Conservation (phyloP, 1,139 yeast genomes). For the Pichia sp. region DNA sequence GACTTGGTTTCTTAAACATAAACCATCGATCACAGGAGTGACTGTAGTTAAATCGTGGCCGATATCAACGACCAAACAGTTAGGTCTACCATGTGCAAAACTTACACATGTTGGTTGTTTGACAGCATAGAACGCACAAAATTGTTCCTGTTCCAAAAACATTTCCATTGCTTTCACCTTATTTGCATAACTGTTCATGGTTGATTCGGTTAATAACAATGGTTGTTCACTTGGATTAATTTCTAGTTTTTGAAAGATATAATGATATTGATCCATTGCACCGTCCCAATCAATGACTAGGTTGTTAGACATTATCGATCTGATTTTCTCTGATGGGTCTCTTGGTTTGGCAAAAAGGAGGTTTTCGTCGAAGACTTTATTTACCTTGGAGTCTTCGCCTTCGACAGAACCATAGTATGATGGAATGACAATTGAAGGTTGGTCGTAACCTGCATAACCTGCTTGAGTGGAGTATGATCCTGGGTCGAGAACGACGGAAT, state of each 20-base stretch:
- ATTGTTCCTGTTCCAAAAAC: conserved; percentile 68
- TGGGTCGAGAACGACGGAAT: conserved; percentile 89
- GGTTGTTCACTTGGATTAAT: conserved; percentile 71
- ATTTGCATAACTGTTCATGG: conserved; percentile 75
- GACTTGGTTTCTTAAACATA: conserved; percentile 73
- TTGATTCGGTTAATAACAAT: conserved; percentile 75
- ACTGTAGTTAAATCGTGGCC: conserved; percentile 86
- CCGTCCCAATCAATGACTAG: conserved; percentile 72
- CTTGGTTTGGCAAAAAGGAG: conserved; percentile 52
- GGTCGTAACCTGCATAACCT: conserved; percentile 95
- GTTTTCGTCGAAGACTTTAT: conserved; percentile 48
- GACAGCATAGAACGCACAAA: conserved; percentile 85
- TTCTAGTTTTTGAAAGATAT: conserved; percentile 50
- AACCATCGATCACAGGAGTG: conserved; percentile 93
- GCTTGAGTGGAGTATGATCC: conserved; percentile 82
- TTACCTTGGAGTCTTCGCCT: conserved; percentile 14
- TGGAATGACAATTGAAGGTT: conserved; percentile 75
- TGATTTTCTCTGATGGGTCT: conserved; percentile 45
- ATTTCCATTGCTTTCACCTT: conserved; percentile 73
- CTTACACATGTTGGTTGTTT: conserved; percentile 88
- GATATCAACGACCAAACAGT: conserved; percentile 88
- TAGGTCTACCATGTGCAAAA: conserved; percentile 92
- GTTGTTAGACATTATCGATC: conserved; percentile 60
- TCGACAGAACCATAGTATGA: conserved; percentile 47
- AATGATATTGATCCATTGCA: conserved; percentile 63